Evolutionary conservation across 345 rosid species (phyloP), one percentile per base, ranked within the genome.

Genomic region (Lepidium aucheri): DNA sequence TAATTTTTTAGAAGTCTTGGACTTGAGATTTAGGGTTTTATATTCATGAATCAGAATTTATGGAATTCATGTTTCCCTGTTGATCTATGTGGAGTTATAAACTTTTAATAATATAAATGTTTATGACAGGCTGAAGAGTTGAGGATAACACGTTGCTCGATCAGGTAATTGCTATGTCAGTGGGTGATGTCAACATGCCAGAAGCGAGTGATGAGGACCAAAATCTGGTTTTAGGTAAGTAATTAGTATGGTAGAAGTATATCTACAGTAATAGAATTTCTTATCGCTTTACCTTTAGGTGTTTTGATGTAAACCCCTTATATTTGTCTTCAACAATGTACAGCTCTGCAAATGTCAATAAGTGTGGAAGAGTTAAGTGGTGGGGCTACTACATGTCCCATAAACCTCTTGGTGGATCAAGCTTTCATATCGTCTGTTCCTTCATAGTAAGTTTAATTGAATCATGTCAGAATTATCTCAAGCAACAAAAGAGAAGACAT

Each of bases 311-410:
- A 24, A 24, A 24, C 4, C 26, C 26, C 26, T 24, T 24, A 24
- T 2, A 24, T 24, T 3, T 24, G 4, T 24, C 26, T 24, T 24
- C 26, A 9, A 44, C 28, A 6, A 20, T n/a, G n/a, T n/a, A n/a
- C n/a, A 88, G 93, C 93, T 70, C 83, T 89, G 77, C 86, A 86
- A 68, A 80, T 86, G 85, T 86, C 93, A 52, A 76, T 86, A 82
- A 66, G 67, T n/a, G n/a, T n/a, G n/a, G n/a, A n/a, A n/a, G n/a
- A n/a, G n/a, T n/a, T n/a, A n/a, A n/a, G n/a, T n/a, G n/a, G n/a
- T 73, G 76, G 60, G 35, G 72, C 68, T 17, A 24, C 4, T 24
- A 10, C 73, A 61, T 63, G 68, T 60, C 63, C 77, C 43, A 68
- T 58, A 34, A 59, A 52, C 52, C 82, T 81, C 51, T 70, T 84